Evolutionary conservation across 768 basidiomycete genomes (phyloP).

Genomic region (Mycena belliarum): DNA sequence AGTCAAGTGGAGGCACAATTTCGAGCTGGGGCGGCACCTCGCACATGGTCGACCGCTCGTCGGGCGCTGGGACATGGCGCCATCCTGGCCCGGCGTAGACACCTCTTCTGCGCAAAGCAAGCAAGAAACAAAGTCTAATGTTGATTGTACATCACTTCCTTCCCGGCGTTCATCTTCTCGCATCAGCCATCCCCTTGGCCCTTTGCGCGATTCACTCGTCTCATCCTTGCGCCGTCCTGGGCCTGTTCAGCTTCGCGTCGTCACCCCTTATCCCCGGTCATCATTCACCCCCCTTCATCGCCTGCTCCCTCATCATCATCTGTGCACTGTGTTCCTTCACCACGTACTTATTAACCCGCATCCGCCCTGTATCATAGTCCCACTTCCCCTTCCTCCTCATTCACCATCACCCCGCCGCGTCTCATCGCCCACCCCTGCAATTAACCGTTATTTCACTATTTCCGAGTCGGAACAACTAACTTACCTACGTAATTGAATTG

Average conservation of each 20-base stretch:
- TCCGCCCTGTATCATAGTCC: conserved; percentile 25
- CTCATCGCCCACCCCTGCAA: conserved; percentile 8
- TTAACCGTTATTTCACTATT: conserved; percentile 17
- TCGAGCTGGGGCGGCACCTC: conserved; percentile 50
- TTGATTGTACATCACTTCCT: conserved; percentile 18
- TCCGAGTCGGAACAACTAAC: conserved; percentile 2
- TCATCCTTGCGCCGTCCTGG: too few species aligned
- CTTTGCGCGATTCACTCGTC: too few species aligned
- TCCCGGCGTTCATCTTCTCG: neutral
- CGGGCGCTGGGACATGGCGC: conserved; percentile 27
- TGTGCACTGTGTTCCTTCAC: conserved; percentile 17
- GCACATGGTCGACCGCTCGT: conserved; percentile 42
- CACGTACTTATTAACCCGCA: conserved; percentile 34
- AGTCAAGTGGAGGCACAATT: conserved; percentile 47
- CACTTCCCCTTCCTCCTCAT: neutral
- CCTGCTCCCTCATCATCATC: too few species aligned
- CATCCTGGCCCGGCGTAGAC: conserved; percentile 14
- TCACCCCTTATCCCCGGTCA: too few species aligned
- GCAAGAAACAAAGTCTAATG: conserved; percentile 9
- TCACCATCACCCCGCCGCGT: conserved; percentile 14
- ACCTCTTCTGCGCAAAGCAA: neutral
- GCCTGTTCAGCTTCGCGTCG: too few species aligned
- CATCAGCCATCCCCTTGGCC: neutral
- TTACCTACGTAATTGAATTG: conserved; percentile 2
- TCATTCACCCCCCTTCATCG: too few species aligned